phyloP scores from a whole-genome alignment of 1,284 basidiomycete species.

The Cutaneotrichosporon sp. region DNA sequence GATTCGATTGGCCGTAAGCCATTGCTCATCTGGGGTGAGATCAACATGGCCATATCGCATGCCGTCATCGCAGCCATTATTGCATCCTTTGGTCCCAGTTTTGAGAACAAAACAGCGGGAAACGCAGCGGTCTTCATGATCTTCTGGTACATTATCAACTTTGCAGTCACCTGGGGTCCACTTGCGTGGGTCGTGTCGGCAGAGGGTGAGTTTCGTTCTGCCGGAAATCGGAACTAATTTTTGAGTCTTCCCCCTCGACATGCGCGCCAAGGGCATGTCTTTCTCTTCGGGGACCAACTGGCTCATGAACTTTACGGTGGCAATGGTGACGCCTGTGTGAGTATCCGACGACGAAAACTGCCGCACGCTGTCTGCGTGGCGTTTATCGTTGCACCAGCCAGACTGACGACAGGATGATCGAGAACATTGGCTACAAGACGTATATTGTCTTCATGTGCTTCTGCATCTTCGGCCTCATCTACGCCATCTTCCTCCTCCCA shows the following conservation, averaged over 20 bases:
- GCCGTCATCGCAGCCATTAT: constrained; percentile 48
- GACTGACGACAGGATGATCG: constrained; percentile 42
- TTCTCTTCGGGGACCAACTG: constrained; percentile 43
- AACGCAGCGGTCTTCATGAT: constrained; percentile 29
- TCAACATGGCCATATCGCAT: constrained; percentile 49
- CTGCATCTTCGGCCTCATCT: constrained; percentile 48
- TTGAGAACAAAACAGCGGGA: constrained; percentile 20
- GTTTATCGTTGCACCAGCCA: neutral
- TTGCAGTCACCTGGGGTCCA: constrained; percentile 51
- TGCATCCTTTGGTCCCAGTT: constrained; percentile 20
- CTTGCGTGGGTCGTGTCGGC: constrained; percentile 51
- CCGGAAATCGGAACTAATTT: neutral
- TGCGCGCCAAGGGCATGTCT: constrained; percentile 52
- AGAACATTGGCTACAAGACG: constrained; percentile 45
- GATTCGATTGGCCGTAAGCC: constrained; percentile 51
- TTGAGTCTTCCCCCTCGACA: constrained; percentile 48
- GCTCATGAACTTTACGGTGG: constrained; percentile 50
- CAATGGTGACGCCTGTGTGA: constrained; percentile 31
- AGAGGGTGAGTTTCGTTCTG: constrained; percentile 24
- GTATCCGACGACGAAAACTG: neutral
- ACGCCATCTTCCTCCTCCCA: constrained; percentile 44
- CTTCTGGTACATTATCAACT: constrained; percentile 48
- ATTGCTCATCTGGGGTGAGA: constrained; percentile 46
- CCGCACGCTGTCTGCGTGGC: no score
- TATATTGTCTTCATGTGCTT: constrained; percentile 52